phyloP scores from a whole-genome alignment of 2,329 filamentous ascomycete species.

The Beauveria asiatica region DNA sequence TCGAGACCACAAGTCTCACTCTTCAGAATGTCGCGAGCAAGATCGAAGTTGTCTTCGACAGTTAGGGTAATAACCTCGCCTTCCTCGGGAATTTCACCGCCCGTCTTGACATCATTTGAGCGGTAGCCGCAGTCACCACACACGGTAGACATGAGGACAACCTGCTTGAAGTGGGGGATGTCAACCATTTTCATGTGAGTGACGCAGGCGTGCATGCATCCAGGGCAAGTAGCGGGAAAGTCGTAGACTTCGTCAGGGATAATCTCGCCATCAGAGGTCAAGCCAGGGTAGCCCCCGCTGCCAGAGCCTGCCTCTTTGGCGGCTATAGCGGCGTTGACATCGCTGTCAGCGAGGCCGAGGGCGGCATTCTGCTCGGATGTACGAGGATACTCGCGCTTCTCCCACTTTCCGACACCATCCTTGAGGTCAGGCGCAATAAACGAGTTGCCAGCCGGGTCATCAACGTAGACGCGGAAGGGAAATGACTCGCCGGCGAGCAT shows the following conservation, averaged over 20 bases:
- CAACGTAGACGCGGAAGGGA: constrained; percentile 80
- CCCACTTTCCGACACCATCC: constrained; percentile 78
- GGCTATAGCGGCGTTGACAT: constrained; percentile 40
- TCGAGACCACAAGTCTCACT: constrained; percentile 83
- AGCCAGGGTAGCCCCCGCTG: constrained; percentile 41
- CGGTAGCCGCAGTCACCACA: constrained; percentile 90
- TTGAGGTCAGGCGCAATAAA: constrained; percentile 86
- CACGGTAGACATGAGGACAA: constrained; percentile 88
- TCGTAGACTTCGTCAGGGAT: constrained; percentile 87
- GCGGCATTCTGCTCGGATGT: constrained; percentile 79
- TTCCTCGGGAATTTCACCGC: constrained; percentile 79
- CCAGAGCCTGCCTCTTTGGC: background rate
- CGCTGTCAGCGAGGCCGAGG: constrained; percentile 65
- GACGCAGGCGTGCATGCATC: constrained; percentile 74
- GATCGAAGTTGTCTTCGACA: constrained; percentile 61
- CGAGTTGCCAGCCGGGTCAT: constrained; percentile 91
- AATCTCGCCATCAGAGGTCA: constrained; percentile 62
- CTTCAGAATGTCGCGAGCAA: constrained; percentile 91
- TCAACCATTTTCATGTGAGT: constrained; percentile 99
- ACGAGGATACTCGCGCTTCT: constrained; percentile 73
- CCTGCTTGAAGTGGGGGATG: constrained; percentile 96
- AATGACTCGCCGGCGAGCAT: constrained; percentile 73
- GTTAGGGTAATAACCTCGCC: constrained; percentile 75
- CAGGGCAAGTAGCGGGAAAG: constrained; percentile 86
- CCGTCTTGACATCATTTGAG: constrained; percentile 96